These are phyloP conservation scores for Cardamine chenopodiifolia DNA, from an alignment of 345 rosid genomes.

Conservation along the genomic window DNA sequence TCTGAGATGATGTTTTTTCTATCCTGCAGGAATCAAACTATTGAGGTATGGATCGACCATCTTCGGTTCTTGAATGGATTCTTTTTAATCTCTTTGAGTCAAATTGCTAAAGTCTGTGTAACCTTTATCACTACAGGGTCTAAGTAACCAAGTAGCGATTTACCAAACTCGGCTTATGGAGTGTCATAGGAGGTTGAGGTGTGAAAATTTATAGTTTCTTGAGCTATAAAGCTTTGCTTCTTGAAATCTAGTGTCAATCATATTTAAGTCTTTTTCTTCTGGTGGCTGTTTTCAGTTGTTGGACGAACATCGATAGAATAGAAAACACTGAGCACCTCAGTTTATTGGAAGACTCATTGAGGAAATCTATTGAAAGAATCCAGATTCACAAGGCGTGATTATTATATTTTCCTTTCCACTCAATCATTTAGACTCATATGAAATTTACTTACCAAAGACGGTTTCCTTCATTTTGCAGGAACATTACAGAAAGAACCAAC, in stretches of 20 bases:
- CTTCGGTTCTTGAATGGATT: neutral
- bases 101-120: constrained; percentile 23
- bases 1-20: constrained; percentile 36
- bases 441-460: constrained; percentile 4
- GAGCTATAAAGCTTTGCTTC: neutral
- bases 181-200: constrained; percentile 80
- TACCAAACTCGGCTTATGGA: constrained; percentile 66
- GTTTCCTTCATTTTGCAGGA: constrained; percentile 53
- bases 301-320: constrained; percentile 70
- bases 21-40: constrained; percentile 65
- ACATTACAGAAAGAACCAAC: constrained; percentile 59
- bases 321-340: constrained; percentile 64
- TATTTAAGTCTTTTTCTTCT: constrained; percentile 1
- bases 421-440: neutral
- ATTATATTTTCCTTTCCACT: neutral
- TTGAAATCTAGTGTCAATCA: neutral
- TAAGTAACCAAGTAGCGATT: constrained; percentile 62
- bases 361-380: constrained; percentile 61
- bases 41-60: constrained; percentile 57
- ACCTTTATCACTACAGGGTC: constrained; percentile 53
- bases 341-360: constrained; percentile 79
- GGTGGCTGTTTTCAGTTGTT: constrained; percentile 57
- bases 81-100: constrained; percentile 19
- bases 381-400: constrained; percentile 60
- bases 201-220: constrained; percentile 33